phyloP scores from a whole-genome alignment of 2,329 filamentous ascomycete genomes.

The Dendrostoma leiphaemia region DNA sequence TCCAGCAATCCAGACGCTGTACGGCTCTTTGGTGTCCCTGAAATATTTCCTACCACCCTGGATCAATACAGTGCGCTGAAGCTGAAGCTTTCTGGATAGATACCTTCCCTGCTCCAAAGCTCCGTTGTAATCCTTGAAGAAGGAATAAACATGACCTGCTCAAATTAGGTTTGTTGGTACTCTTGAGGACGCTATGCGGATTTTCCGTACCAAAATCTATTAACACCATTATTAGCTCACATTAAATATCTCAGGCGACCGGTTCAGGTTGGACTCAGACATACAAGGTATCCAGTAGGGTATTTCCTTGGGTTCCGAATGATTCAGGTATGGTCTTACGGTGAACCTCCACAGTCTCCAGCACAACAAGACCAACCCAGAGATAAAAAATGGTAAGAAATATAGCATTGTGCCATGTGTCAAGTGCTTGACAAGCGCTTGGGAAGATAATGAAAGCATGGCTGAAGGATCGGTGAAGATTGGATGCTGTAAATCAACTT shows the following conservation, averaged over 20 bases:
- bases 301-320: not conserved
- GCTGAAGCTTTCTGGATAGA: not conserved
- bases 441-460: no score
- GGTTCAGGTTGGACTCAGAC: no score
- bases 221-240: no score
- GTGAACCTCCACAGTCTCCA: slow-evolving; percentile 1
- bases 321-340: not conserved
- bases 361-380: not conserved
- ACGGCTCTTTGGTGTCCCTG: not conserved
- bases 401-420: not conserved
- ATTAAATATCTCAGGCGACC: no score
- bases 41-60: not conserved
- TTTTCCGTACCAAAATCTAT: no score
- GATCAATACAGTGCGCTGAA: not conserved
- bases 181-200: no score
- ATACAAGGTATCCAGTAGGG: not conserved
- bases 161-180: not conserved
- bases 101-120: not conserved
- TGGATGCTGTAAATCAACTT: no score
- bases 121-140: not conserved
- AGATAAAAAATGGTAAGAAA: not conserved
- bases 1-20: not conserved
- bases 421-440: no score
- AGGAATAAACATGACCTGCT: not conserved
- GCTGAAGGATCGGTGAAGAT: no score